Evolutionary conservation across 768 basidiomycete genomes (phyloP).

Genomic region (Termitomyces sp.): DNA sequence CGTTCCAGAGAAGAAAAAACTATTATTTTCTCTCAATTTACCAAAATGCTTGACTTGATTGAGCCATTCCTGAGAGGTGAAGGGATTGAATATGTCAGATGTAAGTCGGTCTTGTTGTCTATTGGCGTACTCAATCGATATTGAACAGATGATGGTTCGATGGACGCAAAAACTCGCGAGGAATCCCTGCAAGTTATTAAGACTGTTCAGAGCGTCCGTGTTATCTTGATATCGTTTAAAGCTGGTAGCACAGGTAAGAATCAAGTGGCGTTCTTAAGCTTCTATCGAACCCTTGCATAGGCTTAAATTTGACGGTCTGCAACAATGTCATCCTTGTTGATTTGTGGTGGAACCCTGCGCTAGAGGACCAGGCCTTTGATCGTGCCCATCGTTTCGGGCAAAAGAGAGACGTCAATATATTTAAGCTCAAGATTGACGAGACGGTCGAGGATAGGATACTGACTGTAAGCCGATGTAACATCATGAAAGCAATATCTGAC

Average conservation of each 20-base stretch:
- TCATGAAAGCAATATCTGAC: not conserved
- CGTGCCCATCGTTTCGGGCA: slow-evolving; percentile 90
- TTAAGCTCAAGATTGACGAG: slow-evolving; percentile 80
- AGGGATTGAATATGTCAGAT: slow-evolving; percentile 74
- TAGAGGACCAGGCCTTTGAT: slow-evolving; percentile 94
- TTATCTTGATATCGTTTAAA: slow-evolving; percentile 95
- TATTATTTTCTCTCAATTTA: slow-evolving; percentile 94
- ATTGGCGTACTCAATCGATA: slow-evolving; percentile 2
- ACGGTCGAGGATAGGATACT: slow-evolving; percentile 90
- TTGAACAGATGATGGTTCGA: slow-evolving; percentile 83
- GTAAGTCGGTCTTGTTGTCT: slow-evolving; percentile 46
- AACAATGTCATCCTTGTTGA: slow-evolving; percentile 93
- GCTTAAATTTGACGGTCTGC: slow-evolving; percentile 87
- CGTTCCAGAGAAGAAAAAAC: slow-evolving; percentile 77
- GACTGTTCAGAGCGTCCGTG: slow-evolving; percentile 45
- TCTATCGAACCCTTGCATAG: slow-evolving; percentile 26
- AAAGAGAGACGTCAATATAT: slow-evolving; percentile 78
- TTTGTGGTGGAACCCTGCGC: slow-evolving; percentile 92
- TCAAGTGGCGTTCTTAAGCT: not conserved
- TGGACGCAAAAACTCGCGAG: slow-evolving; percentile 74
- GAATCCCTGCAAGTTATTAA: slow-evolving; percentile 69
- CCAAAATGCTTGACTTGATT: slow-evolving; percentile 79
- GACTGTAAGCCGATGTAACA: slow-evolving; percentile 31
- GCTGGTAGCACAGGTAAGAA: slow-evolving; percentile 83
- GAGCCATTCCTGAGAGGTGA: slow-evolving; percentile 74